Evolutionary conservation across 768 basidiomycete species (phyloP), one percentile per base, ranked within the genome.

Genomic region (Leccinum subgranulosum): DNA sequence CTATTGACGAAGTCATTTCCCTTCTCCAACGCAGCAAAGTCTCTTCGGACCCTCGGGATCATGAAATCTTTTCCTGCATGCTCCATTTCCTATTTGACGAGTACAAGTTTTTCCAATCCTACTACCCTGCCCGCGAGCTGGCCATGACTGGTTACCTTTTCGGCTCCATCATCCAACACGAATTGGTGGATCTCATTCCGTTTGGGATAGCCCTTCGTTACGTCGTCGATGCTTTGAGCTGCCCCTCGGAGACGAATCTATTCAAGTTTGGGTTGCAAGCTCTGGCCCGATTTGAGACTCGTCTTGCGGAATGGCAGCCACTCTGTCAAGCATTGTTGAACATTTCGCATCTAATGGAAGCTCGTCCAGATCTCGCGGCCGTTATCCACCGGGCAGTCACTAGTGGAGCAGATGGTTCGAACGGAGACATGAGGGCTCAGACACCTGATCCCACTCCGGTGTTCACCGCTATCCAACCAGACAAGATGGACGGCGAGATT

Each of bases 31-130:
- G 86, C 54, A 84, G 87, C 77, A 94, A 95, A 69, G 84, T 82
- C 51, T 95, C 94, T 29, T 80, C 83, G 31, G 91, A 88, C 64
- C 75, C 87, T 47, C 85, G 87, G 55, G 94, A 98, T 64, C 93
- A 96, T 70, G 94, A 98, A 75, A 85, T 97, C 60, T 98, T 98
- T 70, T 97, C 94, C n/a, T 98, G 94, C 84, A 97, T 97, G 87
- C 87, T 99, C 51, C 95, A 98, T 77, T 96, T 97, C 80, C 84
- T 99, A 46, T 98, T 99, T 75, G 97, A 98, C 84, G 97, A 99
- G 76, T 97, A 97, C 85, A 95, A 94, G 68, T 99, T 98, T 80
- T 97, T 98, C 84, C 93, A 96, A 69, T 89, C 90, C 41, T 97
- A 89, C 74, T 94, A 94, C 67, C 97, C 97, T 25, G 81, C 90